Evolutionary conservation across 306 rosid genomes (phyloP).

Genomic region (Castanea mollissima): DNA sequence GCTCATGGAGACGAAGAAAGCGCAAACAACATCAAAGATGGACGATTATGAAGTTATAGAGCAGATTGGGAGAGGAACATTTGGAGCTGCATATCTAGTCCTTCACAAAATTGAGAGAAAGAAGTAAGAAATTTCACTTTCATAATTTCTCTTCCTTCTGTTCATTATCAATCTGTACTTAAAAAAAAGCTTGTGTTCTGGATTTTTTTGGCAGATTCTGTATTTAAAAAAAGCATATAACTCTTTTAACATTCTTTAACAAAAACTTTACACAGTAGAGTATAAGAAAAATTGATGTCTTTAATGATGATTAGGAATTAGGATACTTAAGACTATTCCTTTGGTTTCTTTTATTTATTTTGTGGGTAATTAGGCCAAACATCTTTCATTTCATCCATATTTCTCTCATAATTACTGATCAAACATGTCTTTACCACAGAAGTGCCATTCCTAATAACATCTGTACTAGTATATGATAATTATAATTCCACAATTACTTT

Average conservation of each 20-base stretch:
- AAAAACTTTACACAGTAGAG: no score
- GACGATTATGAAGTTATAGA: conserved; percentile 69
- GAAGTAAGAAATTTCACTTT: conserved; percentile 41
- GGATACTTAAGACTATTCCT: no score
- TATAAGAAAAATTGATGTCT: no score
- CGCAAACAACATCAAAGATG: conserved; percentile 55
- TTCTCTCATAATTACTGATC: no score
- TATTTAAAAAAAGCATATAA: neutral
- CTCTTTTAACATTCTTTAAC: no score
- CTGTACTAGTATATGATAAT: neutral
- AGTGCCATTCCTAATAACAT: no score
- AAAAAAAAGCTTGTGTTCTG: neutral
- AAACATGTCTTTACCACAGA: no score
- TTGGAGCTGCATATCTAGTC: conserved; percentile 75
- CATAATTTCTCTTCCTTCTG: neutral
- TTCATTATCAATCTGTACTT: neutral
- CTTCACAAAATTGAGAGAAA: conserved; percentile 62
- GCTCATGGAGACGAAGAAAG: conserved; percentile 57
- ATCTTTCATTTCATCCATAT: no score
- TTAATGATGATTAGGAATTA: no score
- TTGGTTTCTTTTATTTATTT: no score
- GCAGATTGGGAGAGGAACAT: conserved; percentile 84
- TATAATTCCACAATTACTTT: neutral
- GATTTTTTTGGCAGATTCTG: neutral
- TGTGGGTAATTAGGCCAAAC: no score